phyloP scores from a whole-genome alignment of 2,329 filamentous ascomycete species.

The Thermothelomyces thermophilus region DNA sequence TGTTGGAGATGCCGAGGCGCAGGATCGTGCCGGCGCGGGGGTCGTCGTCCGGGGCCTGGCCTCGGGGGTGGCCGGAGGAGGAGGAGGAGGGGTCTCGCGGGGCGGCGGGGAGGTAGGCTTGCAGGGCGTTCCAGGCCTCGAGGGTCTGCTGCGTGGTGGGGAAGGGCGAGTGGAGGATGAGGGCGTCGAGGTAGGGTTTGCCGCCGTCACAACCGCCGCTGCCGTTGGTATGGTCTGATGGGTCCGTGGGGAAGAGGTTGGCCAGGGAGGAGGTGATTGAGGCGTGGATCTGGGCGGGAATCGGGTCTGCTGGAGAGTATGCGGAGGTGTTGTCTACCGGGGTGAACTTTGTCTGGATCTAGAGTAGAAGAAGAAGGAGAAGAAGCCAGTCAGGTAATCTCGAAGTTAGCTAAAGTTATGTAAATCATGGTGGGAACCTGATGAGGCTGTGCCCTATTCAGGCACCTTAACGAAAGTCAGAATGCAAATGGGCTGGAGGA shows the following conservation, averaged over 20 bases:
- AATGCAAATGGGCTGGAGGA: background rate
- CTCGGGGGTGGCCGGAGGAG: conserved; percentile 24
- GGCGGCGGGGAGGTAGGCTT: conserved; percentile 56
- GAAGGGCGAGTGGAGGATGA: conserved; percentile 64
- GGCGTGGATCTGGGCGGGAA: conserved; percentile 58
- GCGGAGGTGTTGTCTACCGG: conserved; percentile 49
- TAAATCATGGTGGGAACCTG: too few species aligned
- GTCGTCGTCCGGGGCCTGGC: background rate
- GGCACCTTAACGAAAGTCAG: background rate
- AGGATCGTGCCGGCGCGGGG: conserved; percentile 39
- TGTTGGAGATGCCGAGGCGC: conserved; percentile 69
- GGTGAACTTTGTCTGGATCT: conserved; percentile 83
- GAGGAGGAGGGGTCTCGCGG: conserved; percentile 24
- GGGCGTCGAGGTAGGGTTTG: conserved; percentile 55
- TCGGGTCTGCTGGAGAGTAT: conserved; percentile 57
- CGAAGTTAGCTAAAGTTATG: too few species aligned
- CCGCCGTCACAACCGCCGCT: too few species aligned
- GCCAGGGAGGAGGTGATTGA: conserved; percentile 61
- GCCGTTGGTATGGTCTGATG: conserved; percentile 12
- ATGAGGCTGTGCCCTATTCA: too few species aligned
- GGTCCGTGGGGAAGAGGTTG: conserved; percentile 45
- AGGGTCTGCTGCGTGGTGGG: conserved; percentile 42
- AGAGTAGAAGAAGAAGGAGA: too few species aligned
- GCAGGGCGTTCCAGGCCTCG: conserved; percentile 59
- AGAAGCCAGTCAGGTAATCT: too few species aligned